Percentiles rank a stretch among this genome's conserved stretches.
These are phyloP conservation scores for Pseudozyma flocculosa DNA, from an alignment of 1,284 basidiomycete genomes.

Conservation along the genomic window DNA sequence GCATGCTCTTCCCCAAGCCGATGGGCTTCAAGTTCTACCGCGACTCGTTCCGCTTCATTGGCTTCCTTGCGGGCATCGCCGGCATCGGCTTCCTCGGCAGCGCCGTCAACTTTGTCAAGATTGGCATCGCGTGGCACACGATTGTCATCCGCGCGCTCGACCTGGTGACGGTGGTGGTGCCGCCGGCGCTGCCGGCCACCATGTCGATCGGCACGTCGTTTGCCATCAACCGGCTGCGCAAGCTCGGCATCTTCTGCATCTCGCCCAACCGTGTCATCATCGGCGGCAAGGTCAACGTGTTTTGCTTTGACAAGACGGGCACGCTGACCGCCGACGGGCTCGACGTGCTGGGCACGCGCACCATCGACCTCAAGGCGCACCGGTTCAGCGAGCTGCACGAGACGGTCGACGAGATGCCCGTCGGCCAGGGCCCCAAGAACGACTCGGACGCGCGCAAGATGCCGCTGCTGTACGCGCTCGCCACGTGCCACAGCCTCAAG, in stretches of 20 bases:
- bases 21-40: conserved; percentile 92
- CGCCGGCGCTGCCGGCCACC: conserved; percentile 94
- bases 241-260: conserved; percentile 90
- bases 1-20: conserved; percentile 98
- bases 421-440: conserved; percentile 51
- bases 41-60: conserved; percentile 95
- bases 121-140: conserved; percentile 80
- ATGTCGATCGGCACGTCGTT: conserved; percentile 97
- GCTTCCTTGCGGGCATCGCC: conserved; percentile 84
- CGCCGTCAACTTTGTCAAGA: conserved; percentile 84
- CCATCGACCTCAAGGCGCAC: conserved; percentile 58
- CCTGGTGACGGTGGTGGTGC: conserved; percentile 96
- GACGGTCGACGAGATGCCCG: conserved; percentile 81
- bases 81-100: conserved; percentile 68
- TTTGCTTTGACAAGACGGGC: conserved; percentile 99
- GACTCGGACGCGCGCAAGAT: conserved; percentile 68
- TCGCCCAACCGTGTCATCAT: conserved; percentile 95
- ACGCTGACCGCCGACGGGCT: conserved; percentile 97
- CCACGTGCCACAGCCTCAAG: conserved; percentile 95
- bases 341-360: conserved; percentile 73
- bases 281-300: conserved; percentile 93
- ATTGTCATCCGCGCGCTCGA: conserved; percentile 91
- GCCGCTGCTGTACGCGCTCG: conserved; percentile 84
- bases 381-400: conserved; percentile 89
- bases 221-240: conserved; percentile 84